Evolutionary conservation across 805 yeast species (phyloP), one percentile per base, ranked within the genome.

Genomic region (Sugiyamaella floridensis): DNA sequence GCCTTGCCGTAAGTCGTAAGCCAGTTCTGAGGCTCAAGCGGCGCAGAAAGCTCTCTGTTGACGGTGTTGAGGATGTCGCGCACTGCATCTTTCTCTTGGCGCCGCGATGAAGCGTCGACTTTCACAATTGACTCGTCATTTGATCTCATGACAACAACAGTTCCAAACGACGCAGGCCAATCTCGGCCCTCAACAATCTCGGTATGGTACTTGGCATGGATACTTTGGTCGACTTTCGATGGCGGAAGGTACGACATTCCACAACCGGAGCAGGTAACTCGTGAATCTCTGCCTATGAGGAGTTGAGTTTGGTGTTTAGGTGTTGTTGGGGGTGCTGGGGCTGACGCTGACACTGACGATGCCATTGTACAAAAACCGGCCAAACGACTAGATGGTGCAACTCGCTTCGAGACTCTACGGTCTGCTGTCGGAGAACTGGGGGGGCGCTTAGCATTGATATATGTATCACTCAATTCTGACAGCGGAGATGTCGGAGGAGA

Each of bases 1-100:
- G 69, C 71, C 4, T 45, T 26, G 2, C 37, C 37, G 37, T 10
- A 14, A n/a, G 8, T 32, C n/a, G 32, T 43, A 19, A 48, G 42
- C 63, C 63, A 60, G 34, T 40, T 26, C 41, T 16, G 50, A n/a
- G 61, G 61, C 45, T 65, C 74, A 10, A 49, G 54, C 0, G 76
- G 80, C 0, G 85, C 84, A 55, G 72, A 73, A 50, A 81, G 67
- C 53, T 76, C 81, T 5, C 64, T 65, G 62, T 81, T 80, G 44
- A 75, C 82, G 62, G 79, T 64, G 1, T 66, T 65, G 10, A 80
- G 62, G 12, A 78, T 60, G 20, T 69, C 68, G 28, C 55, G 57
- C 1, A 65, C 65, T 1, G 68, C 61, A 6, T 54, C 41, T 15
- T 57, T 59, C 34, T 63, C 66, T 16, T 60, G 58, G n/a, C 48